Evolutionary conservation across 2,329 filamentous ascomycete species (phyloP), one percentile per base, ranked within the genome.

Genomic region (Aspergillus ochraceoroseus): DNA sequence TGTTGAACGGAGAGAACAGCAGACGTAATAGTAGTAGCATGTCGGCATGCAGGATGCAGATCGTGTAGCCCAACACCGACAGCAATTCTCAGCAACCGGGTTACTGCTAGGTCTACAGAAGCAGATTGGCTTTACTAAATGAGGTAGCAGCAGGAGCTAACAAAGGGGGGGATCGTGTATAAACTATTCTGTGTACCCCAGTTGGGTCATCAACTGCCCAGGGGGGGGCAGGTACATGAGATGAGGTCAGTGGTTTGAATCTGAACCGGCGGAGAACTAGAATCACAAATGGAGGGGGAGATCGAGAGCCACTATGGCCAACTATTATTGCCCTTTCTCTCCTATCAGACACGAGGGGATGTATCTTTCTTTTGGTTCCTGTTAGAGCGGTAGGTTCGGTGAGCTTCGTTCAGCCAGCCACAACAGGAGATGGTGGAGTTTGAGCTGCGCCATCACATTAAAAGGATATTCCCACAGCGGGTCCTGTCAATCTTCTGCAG

Each of bases 31-130:
- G 32, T 41, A 29, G 22, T 37, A n/a, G n/a, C n/a, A 13, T 18
- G 12, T 15, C 14, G 30, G 31, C 38, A 17, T 44, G 41, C 45
- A 47, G 41, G 37, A 27, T 41, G 41, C 45, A 47, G 37, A 27
- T 14, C 29, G 31, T 29, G 34, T 41, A 18, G 22, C 28, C 33
- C 28, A 32, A 32, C 19, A 25, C n/a, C 22, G 27, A 23, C 12
- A 32, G 23, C 23, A 15, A 13, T 6, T 28, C 11, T 27, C 8
- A n/a, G 18, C 26, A 30, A 31, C 18, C 40, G 41, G 41, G 44
- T 41, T 41, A 32, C 37, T 44, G 25, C 20, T 22, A 22, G 20
- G 20, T 22, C 20, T 5, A 22, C 20, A 9, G 20, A 9, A 22
- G n/a, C n/a, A n/a, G n/a, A n/a, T n/a, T n/a, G n/a, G n/a, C n/a